Percentiles rank a stretch among this genome's conserved stretches.
phyloP scores from a whole-genome alignment of 2,329 filamentous ascomycete genomes.

The Lizonia empirigonia region DNA sequence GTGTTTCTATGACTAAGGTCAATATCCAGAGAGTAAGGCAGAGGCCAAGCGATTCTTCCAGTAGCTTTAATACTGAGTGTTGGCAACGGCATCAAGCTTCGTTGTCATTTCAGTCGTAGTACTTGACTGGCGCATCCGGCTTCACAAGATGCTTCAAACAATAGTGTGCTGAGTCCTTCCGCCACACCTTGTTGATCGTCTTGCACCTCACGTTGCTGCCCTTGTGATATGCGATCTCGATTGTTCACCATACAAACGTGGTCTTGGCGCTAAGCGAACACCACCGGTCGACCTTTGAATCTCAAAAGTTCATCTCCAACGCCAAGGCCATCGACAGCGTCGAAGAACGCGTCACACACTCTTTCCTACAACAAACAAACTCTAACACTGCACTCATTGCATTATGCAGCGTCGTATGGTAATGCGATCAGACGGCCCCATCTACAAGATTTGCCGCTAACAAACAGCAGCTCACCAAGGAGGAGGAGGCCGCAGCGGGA shows the following conservation, averaged over 20 bases:
- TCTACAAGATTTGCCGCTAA: slow-evolving; percentile 21
- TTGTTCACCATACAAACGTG: neutral
- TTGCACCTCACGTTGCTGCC: too few species aligned
- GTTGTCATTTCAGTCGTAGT: too few species aligned
- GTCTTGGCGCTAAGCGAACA: slow-evolving; percentile 14
- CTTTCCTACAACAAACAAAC: neutral
- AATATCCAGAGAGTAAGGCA: too few species aligned
- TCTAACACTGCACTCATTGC: neutral
- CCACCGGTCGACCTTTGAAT: slow-evolving; percentile 8
- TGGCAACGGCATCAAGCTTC: too few species aligned
- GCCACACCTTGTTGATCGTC: too few species aligned
- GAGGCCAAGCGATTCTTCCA: too few species aligned
- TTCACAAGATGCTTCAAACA: too few species aligned
- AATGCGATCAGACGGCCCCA: slow-evolving; percentile 11
- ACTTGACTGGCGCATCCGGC: too few species aligned
- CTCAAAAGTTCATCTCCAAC: slow-evolving; percentile 14
- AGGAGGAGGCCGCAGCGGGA: slow-evolving; percentile 70
- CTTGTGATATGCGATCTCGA: neutral
- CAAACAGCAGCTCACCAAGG: slow-evolving; percentile 78
- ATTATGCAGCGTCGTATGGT: slow-evolving; percentile 56
- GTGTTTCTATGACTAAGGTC: too few species aligned
- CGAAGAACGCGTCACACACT: neutral
- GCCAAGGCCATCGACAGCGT: slow-evolving; percentile 10
- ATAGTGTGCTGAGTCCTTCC: too few species aligned
- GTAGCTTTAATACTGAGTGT: too few species aligned